Evolutionary conservation across 352 stramenopile genomes (phyloP), one percentile per base, ranked within the genome.

Genomic region (Pythium dissotocum): DNA sequence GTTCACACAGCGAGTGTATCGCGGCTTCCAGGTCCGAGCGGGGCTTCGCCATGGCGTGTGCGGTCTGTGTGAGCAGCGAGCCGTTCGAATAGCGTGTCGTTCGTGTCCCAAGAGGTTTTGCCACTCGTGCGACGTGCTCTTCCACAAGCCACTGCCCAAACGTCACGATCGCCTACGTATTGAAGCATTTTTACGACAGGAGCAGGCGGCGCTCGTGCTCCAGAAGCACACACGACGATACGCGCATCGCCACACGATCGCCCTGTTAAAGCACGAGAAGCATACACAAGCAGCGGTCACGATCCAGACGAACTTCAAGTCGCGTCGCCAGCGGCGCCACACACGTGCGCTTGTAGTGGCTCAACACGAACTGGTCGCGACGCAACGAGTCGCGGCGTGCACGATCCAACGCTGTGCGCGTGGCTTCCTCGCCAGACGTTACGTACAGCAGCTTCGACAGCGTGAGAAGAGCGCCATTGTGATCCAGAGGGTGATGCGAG

Each of bases 191-290:
- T 21, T 67, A 4, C 21, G 38, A 0, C 73, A 83, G 32, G 58
- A 75, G 12, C 42, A 64, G 2, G 85, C 85, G 0, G 79, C 73
- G 1, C 42, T 75, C 13, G 35, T 54, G 9, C 58, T 93, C 12
- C 85, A 93, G 63, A 69, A 65, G 55, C 77, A 82, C 21, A 64
- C 71, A 16, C 70, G 81, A 18, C 70, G 79, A 10, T 84, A 79
- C 60, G 57, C 44, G 2, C 75, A 90, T 13, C 77, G 78, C 7
- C 21, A 73, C 30, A 87, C 75, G 33, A 40, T 89, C 10, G 21
- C 54, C 13, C 35, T 56, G 4, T 59, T 83, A 35, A 72, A 52
- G 1, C n/a, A 63, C 36, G 57, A 48, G n/a, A 58, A 56, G 24
- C 65, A 76, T 4, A 61, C 57, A 13, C 46, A 52, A 9, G 78